phyloP scores from a whole-genome alignment of 2,329 filamentous ascomycete genomes.

The Coniosporium tulheliwenetii region DNA sequence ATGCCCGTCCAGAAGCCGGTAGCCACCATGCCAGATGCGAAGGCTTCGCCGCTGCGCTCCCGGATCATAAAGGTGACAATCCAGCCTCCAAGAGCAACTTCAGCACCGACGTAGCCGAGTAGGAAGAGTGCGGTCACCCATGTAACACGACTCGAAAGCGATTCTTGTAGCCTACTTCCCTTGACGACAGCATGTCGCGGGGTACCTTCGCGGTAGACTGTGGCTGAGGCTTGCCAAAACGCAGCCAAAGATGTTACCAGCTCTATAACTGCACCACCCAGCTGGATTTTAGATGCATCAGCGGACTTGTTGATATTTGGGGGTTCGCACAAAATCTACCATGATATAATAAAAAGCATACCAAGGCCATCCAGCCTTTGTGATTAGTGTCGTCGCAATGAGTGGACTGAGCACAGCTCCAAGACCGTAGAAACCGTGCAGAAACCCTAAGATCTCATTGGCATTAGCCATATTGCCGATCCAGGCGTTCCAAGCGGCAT shows the following conservation, averaged over 20 bases:
- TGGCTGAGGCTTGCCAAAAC: conserved; percentile 50
- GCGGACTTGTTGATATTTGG: neutral
- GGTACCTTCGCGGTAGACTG: conserved; percentile 37
- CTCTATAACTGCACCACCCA: conserved; percentile 39
- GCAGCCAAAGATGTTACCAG: conserved; percentile 32
- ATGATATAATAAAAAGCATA: conserved; percentile 65
- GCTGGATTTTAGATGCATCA: neutral
- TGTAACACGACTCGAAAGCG: conserved; percentile 41
- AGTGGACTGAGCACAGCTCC: conserved; percentile 56
- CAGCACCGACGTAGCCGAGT: conserved; percentile 63
- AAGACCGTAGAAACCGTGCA: conserved; percentile 58
- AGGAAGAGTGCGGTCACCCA: conserved; percentile 65
- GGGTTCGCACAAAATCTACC: conserved; percentile 25
- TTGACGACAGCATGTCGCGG: conserved; percentile 25
- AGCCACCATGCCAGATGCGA: conserved; percentile 58
- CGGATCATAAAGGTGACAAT: conserved; percentile 78
- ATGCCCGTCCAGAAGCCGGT: conserved; percentile 79
- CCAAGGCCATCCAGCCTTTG: conserved; percentile 47
- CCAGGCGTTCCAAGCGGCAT: conserved; percentile 46
- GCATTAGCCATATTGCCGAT: conserved; percentile 57
- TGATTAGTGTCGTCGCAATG: conserved; percentile 58
- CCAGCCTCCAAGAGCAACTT: conserved; percentile 67
- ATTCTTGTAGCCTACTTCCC: conserved; percentile 35
- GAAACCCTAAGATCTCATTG: conserved; percentile 58
- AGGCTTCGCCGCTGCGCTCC: conserved; percentile 51